Evolutionary conservation across 1,284 basidiomycete species (phyloP).

Genomic region (Ceratorhiza oryzae-sativae): DNA sequence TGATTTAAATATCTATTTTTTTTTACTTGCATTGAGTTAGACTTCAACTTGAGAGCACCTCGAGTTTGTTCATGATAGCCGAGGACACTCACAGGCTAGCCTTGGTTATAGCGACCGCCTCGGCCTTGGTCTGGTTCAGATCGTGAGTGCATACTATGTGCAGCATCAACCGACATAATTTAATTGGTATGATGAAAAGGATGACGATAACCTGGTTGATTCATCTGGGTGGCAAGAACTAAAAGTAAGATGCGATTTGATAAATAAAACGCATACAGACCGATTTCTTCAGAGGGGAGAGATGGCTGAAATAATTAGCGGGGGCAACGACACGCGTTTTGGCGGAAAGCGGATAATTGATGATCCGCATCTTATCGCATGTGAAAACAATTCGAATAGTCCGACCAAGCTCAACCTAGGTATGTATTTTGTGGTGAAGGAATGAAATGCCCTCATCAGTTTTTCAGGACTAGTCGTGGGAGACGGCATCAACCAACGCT

Average conservation of each 20-base stretch:
- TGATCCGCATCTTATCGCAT: neutral
- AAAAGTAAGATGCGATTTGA: neutral
- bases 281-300: neutral
- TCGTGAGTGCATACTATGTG: neutral
- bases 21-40: neutral
- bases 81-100: neutral
- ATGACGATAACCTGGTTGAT: neutral
- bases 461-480: conserved; percentile 3
- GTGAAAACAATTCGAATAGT: neutral
- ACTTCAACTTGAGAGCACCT: neutral
- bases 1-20: neutral
- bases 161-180: too few species aligned
- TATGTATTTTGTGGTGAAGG: neutral
- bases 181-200: neutral
- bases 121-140: neutral
- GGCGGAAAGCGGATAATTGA: neutral
- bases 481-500: neutral
- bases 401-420: neutral
- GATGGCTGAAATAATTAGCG: neutral
- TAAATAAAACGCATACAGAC: neutral
- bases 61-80: neutral
- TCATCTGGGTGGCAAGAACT: neutral
- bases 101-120: neutral
- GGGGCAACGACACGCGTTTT: neutral
- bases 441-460: neutral